Evolutionary conservation across 2,329 filamentous ascomycete genomes (phyloP).

Genomic region (Exserohilum rostratum): DNA sequence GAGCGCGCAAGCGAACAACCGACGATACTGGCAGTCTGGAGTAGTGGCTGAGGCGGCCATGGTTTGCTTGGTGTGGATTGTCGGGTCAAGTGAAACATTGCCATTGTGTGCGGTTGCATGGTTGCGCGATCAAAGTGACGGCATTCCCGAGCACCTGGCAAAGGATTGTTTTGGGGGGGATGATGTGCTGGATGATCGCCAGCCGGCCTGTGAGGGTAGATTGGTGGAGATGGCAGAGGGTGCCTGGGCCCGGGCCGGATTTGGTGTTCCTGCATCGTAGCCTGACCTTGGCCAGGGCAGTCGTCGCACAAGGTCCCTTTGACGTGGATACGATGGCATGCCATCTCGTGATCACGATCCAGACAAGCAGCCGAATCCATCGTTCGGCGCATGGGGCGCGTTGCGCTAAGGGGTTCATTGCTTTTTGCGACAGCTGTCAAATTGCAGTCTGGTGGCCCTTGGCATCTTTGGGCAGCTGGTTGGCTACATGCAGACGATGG

Average conservation of each 20-base stretch:
- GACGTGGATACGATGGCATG: slow-evolving; percentile 13
- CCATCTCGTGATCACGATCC: slow-evolving; percentile 7
- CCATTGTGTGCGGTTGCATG: background rate
- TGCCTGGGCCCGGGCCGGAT: slow-evolving; percentile 12
- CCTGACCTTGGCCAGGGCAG: slow-evolving; percentile 4
- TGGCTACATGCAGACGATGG: slow-evolving; percentile 2
- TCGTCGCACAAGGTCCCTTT: slow-evolving; percentile 5
- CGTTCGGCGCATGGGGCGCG: slow-evolving; percentile 21
- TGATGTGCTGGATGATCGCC: slow-evolving; percentile 11
- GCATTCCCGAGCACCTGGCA: too few relatives aligned
- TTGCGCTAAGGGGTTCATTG: slow-evolving; percentile 15
- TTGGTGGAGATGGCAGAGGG: slow-evolving; percentile 9
- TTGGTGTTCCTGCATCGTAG: slow-evolving; percentile 16
- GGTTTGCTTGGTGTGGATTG: background rate
- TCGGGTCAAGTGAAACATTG: background rate
- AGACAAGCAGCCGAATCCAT: slow-evolving; percentile 18
- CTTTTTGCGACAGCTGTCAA: slow-evolving; percentile 17
- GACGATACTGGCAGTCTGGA: too few relatives aligned
- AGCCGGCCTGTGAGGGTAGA: slow-evolving; percentile 15
- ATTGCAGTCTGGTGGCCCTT: slow-evolving; percentile 5
- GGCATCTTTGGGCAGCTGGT: slow-evolving; percentile 4
- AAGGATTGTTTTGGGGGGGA: background rate
- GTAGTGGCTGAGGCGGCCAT: background rate
- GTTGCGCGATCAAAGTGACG: background rate
- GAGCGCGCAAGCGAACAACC: background rate